A percentile compares a stretch with the other conserved stretches of the same genome.
Evolutionary conservation across 2,329 filamentous ascomycete species (phyloP).

Genomic region (Aphanocladium album): DNA sequence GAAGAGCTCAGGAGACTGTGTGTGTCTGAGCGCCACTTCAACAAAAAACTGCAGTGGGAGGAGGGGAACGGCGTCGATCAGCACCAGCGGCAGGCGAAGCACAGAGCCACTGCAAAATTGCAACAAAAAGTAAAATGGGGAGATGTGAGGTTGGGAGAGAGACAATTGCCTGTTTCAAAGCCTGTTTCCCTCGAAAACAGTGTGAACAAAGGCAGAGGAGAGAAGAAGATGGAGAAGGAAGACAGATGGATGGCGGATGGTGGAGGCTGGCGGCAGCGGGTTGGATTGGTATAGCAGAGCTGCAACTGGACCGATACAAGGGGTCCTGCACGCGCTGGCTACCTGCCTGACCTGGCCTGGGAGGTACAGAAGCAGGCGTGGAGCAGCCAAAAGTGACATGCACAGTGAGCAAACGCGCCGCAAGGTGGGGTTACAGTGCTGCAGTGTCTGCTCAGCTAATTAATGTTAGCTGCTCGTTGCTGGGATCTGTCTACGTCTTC

Average conservation of each 20-base stretch:
- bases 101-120: background rate
- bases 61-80: background rate
- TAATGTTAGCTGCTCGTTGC: too few relatives aligned
- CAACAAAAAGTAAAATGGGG: background rate
- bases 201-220: background rate
- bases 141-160: background rate
- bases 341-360: too few relatives aligned
- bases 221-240: background rate
- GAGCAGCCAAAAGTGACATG: conserved; percentile 1
- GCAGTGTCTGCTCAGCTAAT: background rate
- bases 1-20: conserved; percentile 7
- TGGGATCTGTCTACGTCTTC: too few relatives aligned
- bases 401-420: background rate
- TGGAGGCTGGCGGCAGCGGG: background rate
- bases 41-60: background rate
- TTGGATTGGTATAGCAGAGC: background rate
- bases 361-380: background rate
- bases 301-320: background rate
- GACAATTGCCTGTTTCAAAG: background rate
- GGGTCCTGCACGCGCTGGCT: too few relatives aligned
- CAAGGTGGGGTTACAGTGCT: background rate
- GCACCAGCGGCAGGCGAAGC: too few relatives aligned
- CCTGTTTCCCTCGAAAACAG: background rate
- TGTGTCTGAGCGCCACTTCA: conserved; percentile 9
- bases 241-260: background rate